Evolutionary conservation across 805 yeast species (phyloP).

Genomic region (Metschnikowia arizonensis): DNA sequence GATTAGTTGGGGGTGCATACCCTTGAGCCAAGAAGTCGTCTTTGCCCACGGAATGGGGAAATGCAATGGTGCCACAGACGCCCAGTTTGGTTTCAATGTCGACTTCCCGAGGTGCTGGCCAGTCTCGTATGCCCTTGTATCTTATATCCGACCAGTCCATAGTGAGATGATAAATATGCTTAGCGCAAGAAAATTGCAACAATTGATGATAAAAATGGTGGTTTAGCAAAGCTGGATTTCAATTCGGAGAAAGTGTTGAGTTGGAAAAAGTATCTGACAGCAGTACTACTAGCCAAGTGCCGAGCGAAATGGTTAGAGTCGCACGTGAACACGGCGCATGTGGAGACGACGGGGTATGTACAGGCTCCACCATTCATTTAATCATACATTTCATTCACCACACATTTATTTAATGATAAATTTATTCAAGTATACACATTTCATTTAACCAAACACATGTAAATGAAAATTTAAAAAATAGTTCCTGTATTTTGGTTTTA

Average conservation of each 20-base stretch:
- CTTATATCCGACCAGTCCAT: constrained; percentile 8
- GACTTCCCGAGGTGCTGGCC: constrained; percentile 29
- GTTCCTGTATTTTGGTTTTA: too few species aligned
- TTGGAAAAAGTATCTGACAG: neutral
- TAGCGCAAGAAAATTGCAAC: neutral
- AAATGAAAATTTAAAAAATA: too few species aligned
- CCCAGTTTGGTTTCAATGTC: constrained; percentile 34
- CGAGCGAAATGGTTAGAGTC: neutral
- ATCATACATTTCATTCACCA: too few species aligned
- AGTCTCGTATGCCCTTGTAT: constrained; percentile 11
- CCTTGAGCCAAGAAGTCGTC: constrained; percentile 24
- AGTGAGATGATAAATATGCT: neutral
- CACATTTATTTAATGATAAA: too few species aligned
- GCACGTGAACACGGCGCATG: neutral
- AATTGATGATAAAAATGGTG: too few species aligned
- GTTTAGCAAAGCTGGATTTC: too few species aligned
- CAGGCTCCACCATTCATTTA: too few species aligned
- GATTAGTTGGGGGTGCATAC: constrained; percentile 40
- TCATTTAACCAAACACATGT: too few species aligned
- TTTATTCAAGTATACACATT: too few species aligned
- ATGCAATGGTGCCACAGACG: constrained; percentile 34
- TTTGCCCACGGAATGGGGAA: constrained; percentile 31
- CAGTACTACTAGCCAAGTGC: neutral
- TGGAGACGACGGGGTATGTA: neutral
- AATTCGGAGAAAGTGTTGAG: neutral